These are phyloP conservation scores for Euphrasia confusa DNA, from an alignment of 257 asterid genomes.

Conservation along the genomic window DNA sequence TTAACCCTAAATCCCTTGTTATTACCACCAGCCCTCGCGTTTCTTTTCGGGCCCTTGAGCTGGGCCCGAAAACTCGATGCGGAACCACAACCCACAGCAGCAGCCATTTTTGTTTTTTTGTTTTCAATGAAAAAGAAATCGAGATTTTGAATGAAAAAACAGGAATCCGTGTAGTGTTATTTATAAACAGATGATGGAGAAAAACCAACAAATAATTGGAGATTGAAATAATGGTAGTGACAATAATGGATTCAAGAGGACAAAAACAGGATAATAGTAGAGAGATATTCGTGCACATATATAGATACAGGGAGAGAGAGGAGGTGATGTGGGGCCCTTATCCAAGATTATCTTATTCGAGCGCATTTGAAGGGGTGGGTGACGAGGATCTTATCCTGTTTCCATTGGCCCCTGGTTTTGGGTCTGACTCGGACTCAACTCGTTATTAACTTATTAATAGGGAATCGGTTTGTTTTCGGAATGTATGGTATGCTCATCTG, in stretches of 20 bases:
- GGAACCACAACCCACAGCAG: conserved; percentile 40
- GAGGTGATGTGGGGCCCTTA: conserved; percentile 7
- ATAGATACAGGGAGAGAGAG: not conserved
- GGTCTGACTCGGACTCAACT: conserved; percentile 2
- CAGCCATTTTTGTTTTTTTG: conserved; percentile 34
- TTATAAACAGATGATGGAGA: conserved; percentile 2
- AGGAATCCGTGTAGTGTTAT: not conserved
- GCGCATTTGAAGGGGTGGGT: conserved; percentile 12
- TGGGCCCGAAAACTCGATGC: conserved; percentile 39
- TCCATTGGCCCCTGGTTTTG: conserved; percentile 14
- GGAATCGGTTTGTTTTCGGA: conserved; percentile 10
- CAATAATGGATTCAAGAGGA: conserved; percentile 6
- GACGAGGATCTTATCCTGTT: conserved; percentile 25
- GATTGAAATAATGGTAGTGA: not conserved
- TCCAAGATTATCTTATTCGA: not conserved
- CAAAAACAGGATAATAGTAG: not conserved
- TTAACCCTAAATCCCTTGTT: conserved; percentile 36
- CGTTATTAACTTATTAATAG: not conserved
- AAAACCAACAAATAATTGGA: conserved; percentile 2
- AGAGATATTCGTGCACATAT: not conserved
- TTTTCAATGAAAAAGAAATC: not conserved
- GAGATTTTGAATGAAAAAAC: not conserved
- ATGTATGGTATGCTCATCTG: not conserved
- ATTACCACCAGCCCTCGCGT: conserved; percentile 13
- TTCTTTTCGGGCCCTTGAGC: conserved; percentile 26